A percentile compares a stretch with the other conserved stretches of the same genome.
Evolutionary conservation across 2,329 filamentous ascomycete genomes (phyloP).

Genomic region (Aureobasidium subglaciale): DNA sequence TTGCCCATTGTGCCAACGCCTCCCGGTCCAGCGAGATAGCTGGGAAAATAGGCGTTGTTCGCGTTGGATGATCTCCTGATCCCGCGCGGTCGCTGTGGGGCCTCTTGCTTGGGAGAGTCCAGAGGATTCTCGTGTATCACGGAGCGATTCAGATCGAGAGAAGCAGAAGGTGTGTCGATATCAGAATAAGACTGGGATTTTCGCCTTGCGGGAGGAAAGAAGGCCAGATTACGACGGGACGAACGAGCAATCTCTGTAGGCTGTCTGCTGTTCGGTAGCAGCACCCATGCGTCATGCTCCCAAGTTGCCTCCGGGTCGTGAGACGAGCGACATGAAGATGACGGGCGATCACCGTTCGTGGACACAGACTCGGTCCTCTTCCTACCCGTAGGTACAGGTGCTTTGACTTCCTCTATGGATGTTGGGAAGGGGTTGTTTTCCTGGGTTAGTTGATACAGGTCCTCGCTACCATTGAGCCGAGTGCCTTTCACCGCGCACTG

Average conservation of each 20-base stretch:
- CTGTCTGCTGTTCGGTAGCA: conserved; percentile 62
- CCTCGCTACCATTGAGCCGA: conserved; percentile 36
- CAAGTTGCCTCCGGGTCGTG: conserved; percentile 61
- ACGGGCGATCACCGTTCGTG: conserved; percentile 26
- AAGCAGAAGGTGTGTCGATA: conserved; percentile 60
- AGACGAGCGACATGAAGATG: conserved; percentile 28
- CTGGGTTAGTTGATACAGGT: conserved; percentile 24
- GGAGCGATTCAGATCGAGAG: conserved; percentile 52
- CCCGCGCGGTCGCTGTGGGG: conserved; percentile 34
- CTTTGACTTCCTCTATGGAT: conserved; percentile 15
- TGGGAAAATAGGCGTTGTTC: conserved; percentile 32
- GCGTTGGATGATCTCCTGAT: conserved; percentile 32
- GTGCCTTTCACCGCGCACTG: conserved; percentile 78
- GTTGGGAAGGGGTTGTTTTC: conserved; percentile 12
- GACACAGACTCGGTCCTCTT: conserved; percentile 31
- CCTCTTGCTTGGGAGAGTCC: conserved; percentile 27
- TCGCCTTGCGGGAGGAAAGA: conserved; percentile 84
- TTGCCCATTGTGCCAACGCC: conserved; percentile 77
- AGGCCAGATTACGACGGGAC: conserved; percentile 72
- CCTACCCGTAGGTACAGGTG: conserved; percentile 17
- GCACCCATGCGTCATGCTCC: conserved; percentile 85
- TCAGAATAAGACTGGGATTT: conserved; percentile 65
- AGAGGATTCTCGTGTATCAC: conserved; percentile 21
- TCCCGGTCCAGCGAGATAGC: conserved; percentile 70
- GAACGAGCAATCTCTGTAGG: conserved; percentile 83